Evolutionary conservation across 1,284 basidiomycete species (phyloP), one percentile per base, ranked within the genome.

Genomic region (Leccinum griseonigrum): DNA sequence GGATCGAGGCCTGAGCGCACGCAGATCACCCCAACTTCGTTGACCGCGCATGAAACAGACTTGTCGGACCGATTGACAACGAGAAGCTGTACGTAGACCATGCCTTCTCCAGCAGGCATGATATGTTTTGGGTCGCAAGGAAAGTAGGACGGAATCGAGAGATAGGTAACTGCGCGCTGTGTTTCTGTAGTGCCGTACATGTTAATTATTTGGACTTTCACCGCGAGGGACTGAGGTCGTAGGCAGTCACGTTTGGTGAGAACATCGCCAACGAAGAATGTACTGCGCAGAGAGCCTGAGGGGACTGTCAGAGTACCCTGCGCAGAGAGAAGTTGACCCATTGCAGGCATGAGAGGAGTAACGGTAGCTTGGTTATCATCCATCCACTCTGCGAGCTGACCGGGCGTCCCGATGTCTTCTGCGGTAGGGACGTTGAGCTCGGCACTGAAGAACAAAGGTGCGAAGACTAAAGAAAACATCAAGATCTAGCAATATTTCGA

Each of bases 171-270:
- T 0, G 97, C 97, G 56, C 97, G 91, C 76, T 99, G 97, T 4
- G 97, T 99, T 78, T 99, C 97, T 28, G 97, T 99, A 9, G 97
- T 99, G 28, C 97, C 97, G 76, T 98, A 99, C 97, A 99, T 99
- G 82, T 99, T 99, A 77, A 99, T 91, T 76, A 99, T 97, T 56
- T 86, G 82, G 13, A 97, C 95, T 70, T 99, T 97, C 34, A 88
- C 80, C 1, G 97, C 97, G 54, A 99, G 88, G 4, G 93, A 85
- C 76, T 99, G 97, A 7, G 99, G 84, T 56, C 97, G 92, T 50
- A 94, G 87, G 75, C 97, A 99, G 76, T 99, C 97, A 54, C 97
- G 91, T 79, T 99, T 99, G 67, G 97, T 99, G 62, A 99, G 87
- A 38, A 99, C 90, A 73, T 99, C 97, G n/a, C 97, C 97, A 60